These are phyloP conservation scores for Citeromyces matritensis DNA, from an alignment of 805 yeast species.

Conservation along the genomic window DNA sequence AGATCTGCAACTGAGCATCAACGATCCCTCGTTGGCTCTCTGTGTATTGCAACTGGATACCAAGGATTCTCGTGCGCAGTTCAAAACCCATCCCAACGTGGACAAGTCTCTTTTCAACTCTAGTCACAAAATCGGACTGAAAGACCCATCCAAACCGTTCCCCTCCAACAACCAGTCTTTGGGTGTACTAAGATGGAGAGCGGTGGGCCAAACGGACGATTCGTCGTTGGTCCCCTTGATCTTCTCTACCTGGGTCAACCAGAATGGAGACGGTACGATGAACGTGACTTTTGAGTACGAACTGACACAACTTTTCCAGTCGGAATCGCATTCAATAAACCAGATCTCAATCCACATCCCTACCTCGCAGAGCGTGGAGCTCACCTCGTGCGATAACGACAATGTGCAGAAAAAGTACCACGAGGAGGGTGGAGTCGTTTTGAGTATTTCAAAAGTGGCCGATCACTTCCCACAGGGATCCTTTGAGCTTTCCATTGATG, in stretches of 20 bases:
- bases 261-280: conserved; percentile 39
- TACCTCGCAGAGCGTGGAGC: conserved; percentile 38
- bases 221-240: conserved; percentile 46
- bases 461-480: conserved; percentile 42
- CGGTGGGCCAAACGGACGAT: conserved; percentile 54
- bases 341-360: conserved; percentile 52
- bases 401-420: conserved; percentile 39
- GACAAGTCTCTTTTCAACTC: conserved; percentile 59
- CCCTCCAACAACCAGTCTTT: conserved; percentile 84
- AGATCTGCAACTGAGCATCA: conserved; percentile 77
- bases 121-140: conserved; percentile 48
- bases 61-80: conserved; percentile 40
- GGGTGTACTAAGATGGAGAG: conserved; percentile 90
- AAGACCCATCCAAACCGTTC: conserved; percentile 67
- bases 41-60: conserved; percentile 44
- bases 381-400: conserved; percentile 33
- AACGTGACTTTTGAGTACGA: conserved; percentile 87
- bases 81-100: conserved; percentile 93
- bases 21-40: conserved; percentile 54
- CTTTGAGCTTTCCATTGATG: conserved; percentile 66
- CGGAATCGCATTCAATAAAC: conserved; percentile 28
- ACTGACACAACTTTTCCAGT: conserved; percentile 24
- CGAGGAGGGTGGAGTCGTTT: conserved; percentile 55
- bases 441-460: conserved; percentile 42
- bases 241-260: conserved; percentile 74